Conservation (phyloP, 176 grass and related monocot genomes). For the Aegilops bicornis region DNA sequence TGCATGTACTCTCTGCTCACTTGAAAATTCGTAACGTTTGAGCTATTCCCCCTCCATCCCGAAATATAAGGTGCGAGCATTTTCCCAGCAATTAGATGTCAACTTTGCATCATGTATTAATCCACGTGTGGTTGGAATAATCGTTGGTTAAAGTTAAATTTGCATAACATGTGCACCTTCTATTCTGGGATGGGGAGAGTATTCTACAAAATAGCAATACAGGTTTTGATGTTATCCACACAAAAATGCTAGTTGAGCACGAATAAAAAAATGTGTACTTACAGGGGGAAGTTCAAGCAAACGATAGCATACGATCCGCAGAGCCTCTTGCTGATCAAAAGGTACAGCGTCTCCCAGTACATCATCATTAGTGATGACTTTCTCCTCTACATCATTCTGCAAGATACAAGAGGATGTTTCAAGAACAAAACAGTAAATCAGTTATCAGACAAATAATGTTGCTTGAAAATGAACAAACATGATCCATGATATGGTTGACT, state of each 20-base stretch:
- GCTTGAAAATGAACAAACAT: not conserved
- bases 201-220: not conserved
- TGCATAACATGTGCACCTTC: not conserved
- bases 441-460: not conserved
- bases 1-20: not conserved
- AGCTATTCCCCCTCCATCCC: not conserved
- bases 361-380: conserved; percentile 92
- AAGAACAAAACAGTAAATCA: conserved; percentile 12
- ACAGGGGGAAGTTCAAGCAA: conserved; percentile 77
- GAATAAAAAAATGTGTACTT: conserved; percentile 33
- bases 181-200: not conserved
- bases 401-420: conserved; percentile 24
- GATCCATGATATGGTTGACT: not conserved
- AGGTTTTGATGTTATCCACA: conserved; percentile 17
- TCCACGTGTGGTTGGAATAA: not conserved
- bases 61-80: not conserved
- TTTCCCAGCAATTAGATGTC: not conserved
- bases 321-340: conserved; percentile 73
- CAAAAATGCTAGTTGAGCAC: not conserved
- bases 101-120: not conserved
- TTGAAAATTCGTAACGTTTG: not conserved
- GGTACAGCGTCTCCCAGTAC: conserved; percentile 80
- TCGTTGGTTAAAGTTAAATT: not conserved
- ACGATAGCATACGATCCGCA: conserved; percentile 72
- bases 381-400: conserved; percentile 64